Evolutionary conservation across 768 basidiomycete genomes (phyloP).

Genomic region (Calvatia gigantea): DNA sequence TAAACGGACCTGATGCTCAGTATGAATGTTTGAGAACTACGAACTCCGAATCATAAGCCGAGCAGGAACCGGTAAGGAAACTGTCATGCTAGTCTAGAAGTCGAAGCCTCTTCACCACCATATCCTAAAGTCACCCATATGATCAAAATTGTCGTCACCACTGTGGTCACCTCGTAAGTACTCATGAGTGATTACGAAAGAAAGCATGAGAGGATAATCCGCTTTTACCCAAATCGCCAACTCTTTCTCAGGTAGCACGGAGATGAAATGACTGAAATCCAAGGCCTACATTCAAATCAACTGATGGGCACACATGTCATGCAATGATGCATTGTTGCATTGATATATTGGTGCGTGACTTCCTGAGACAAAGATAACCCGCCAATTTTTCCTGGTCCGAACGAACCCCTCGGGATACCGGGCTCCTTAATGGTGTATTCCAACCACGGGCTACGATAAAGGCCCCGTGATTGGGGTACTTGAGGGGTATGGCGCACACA

Average conservation of each 20-base stretch:
- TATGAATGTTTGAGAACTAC: too few species aligned
- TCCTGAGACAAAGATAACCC: neutral
- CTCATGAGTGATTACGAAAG: neutral
- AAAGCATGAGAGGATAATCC: neutral
- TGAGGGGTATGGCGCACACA: neutral
- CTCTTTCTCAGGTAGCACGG: slow-evolving; percentile 3
- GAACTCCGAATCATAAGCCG: too few species aligned
- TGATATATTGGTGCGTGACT: neutral
- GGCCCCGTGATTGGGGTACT: neutral
- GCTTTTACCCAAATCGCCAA: neutral
- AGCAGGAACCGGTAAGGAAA: neutral
- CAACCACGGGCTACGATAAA: neutral
- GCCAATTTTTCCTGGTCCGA: slow-evolving; percentile 8
- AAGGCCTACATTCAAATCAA: slow-evolving; percentile 1
- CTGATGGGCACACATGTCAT: too few species aligned
- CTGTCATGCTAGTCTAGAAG: neutral
- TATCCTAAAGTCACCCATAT: neutral
- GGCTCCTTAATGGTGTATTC: neutral
- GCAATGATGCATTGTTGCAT: too few species aligned
- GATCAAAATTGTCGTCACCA: neutral
- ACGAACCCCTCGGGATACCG: slow-evolving; percentile 6
- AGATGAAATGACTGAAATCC: neutral
- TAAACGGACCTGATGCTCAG: neutral
- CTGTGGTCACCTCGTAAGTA: neutral
- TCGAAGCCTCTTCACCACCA: neutral